Evolutionary conservation across 2,329 filamentous ascomycete genomes (phyloP).

Genomic region (Cytospora piceicola): DNA sequence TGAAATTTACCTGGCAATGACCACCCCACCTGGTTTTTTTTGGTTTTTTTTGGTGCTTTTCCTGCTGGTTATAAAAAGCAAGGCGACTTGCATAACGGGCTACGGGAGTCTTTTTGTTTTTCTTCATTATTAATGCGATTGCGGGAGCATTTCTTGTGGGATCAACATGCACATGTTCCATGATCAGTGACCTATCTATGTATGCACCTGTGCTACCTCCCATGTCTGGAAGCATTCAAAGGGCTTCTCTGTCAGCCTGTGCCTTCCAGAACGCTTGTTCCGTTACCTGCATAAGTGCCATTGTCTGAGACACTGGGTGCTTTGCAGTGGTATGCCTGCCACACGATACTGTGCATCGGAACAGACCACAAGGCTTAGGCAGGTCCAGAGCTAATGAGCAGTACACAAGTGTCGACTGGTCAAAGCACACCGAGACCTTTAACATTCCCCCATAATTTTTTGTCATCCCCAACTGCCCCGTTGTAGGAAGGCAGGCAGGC

Average conservation of each 20-base stretch:
- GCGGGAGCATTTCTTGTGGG: not conserved
- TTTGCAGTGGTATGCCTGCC: too few species aligned
- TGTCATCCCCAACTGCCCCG: not conserved
- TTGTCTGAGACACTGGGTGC: not conserved
- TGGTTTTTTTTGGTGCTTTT: not conserved
- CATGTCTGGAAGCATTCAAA: not conserved
- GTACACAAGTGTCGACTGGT: not conserved
- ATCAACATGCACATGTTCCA: not conserved
- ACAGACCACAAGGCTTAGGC: not conserved
- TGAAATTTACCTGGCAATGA: not conserved
- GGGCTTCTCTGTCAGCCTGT: not conserved
- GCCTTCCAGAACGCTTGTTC: not conserved
- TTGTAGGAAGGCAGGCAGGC: too few species aligned
- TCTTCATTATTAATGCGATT: not conserved
- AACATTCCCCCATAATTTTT: too few species aligned
- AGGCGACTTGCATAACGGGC: constrained; percentile 14
- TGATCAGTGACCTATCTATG: not conserved
- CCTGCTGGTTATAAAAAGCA: constrained; percentile 5
- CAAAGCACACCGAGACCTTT: not conserved
- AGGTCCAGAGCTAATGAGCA: not conserved
- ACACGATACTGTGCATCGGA: not conserved
- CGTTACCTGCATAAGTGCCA: not conserved
- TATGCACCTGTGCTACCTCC: not conserved
- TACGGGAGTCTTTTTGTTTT: not conserved
- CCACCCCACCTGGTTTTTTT: not conserved